Base-by-base conservation (phyloP, 768 basidiomycete species). In the Cyathus striatus region DNA sequence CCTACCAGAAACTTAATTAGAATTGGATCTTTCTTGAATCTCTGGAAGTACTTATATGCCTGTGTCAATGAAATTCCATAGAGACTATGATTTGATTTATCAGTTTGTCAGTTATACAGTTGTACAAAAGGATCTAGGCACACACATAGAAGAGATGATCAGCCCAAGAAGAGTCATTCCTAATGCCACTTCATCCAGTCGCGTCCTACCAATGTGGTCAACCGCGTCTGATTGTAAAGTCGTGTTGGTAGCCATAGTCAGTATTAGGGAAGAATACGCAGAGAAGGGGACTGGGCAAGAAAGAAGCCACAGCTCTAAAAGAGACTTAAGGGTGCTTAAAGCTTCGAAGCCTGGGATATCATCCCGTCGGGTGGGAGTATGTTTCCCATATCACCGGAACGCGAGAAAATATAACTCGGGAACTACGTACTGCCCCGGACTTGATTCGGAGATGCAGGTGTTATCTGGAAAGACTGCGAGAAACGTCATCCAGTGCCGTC, bases 151-250 rank as follows among this genome's bases (percentile, higher is more conserved):
- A 25, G 63, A 63, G 21, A 60, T 59, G 27, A 59, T 52, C 32
- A 62, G 45, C 9, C 63, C 63, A 25, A 64, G 50, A n/a, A 64
- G 42, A 13, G 60, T 57, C 63, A 64, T 64, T 40, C 63, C 63
- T 16, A 61, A 44, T 5, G 56, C 53, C n/a, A 64, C 48, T 41
- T 58, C 57, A 25, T 53, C 47, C 36, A 40, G 40, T 27, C 46
- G 45, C 10, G 47, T 53, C 38, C 59, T 55, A 12, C n/a, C n/a
- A 30, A n/a, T 30, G 27, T 9, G 27, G 9, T n/a, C 13, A 14
- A 37, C 35, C 18, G 35, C 18, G 18, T 4, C 4, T 32, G 30
- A n/a, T n/a, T n/a, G n/a, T n/a, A n/a, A n/a, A n/a, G n/a, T n/a
- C n/a, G n/a, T n/a, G n/a, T n/a, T n/a, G n/a, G n/a, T n/a, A n/a